Evolutionary conservation across 2,329 filamentous ascomycete species (phyloP).

Genomic region (Fusarium bulbicola): DNA sequence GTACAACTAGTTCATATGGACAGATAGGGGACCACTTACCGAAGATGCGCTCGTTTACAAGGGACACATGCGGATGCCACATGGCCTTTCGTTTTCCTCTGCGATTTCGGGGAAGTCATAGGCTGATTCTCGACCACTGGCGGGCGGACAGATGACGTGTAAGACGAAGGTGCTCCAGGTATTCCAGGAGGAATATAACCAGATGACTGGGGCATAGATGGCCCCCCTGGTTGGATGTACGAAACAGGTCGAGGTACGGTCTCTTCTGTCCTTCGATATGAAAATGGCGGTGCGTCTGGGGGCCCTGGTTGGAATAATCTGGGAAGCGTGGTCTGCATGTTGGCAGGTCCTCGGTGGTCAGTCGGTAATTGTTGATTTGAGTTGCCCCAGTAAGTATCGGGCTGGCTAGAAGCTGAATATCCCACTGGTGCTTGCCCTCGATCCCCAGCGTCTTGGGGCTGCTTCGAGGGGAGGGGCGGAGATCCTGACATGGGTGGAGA

Average conservation of each 20-base stretch:
- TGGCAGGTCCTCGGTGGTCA: constrained; percentile 37
- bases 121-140: constrained; percentile 55
- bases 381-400: constrained; percentile 61
- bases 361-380: constrained; percentile 40
- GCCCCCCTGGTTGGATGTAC: constrained; percentile 35
- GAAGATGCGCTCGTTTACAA: constrained; percentile 84
- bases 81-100: constrained; percentile 79
- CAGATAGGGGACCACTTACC: constrained; percentile 53
- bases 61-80: constrained; percentile 87
- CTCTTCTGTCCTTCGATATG: constrained; percentile 42
- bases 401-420: constrained; percentile 54
- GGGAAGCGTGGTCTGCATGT: constrained; percentile 39
- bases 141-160: constrained; percentile 44
- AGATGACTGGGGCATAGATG: constrained; percentile 29
- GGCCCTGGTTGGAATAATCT: constrained; percentile 43
- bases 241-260: constrained; percentile 37
- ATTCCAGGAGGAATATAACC: constrained; percentile 36
- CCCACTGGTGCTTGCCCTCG: constrained; percentile 57
- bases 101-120: constrained; percentile 66
- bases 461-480: constrained; percentile 67
- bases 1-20: neutral
- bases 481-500: constrained; percentile 80
- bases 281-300: constrained; percentile 35
- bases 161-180: constrained; percentile 30
- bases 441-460: constrained; percentile 65